phyloP scores from a whole-genome alignment of 176 grass and related monocot species.

The Carex kokanica region DNA sequence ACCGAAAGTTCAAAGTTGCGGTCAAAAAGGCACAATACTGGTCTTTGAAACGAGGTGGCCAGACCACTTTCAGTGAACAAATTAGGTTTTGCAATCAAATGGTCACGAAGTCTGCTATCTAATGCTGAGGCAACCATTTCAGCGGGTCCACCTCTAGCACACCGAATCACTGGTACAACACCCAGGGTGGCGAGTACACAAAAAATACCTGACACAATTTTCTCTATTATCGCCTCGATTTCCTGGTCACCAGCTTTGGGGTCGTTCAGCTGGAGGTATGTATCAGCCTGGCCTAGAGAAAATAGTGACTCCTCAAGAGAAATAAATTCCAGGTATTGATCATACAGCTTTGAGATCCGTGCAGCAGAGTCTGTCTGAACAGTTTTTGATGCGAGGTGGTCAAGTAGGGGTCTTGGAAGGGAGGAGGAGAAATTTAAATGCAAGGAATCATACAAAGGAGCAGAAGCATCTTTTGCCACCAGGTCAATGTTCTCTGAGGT shows the following conservation, averaged over 20 bases:
- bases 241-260: slow-evolving; percentile 64
- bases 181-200: slow-evolving; percentile 65
- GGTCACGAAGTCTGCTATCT: slow-evolving; percentile 62
- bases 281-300: slow-evolving; percentile 68
- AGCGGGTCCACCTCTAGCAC: slow-evolving; percentile 62
- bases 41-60: slow-evolving; percentile 23
- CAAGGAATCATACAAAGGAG: slow-evolving; percentile 76
- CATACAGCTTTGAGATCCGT: slow-evolving; percentile 59
- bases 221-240: slow-evolving; percentile 61
- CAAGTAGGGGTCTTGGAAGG: slow-evolving; percentile 66
- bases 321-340: slow-evolving; percentile 93
- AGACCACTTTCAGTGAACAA: slow-evolving; percentile 59
- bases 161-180: slow-evolving; percentile 76
- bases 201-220: slow-evolving; percentile 66
- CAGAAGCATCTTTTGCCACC: slow-evolving; percentile 62
- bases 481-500: slow-evolving; percentile 69
- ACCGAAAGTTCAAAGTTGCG: slow-evolving; percentile 24
- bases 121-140: slow-evolving; percentile 80
- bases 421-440: slow-evolving; percentile 93
- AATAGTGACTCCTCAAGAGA: slow-evolving; percentile 84
- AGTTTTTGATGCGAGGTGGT: slow-evolving; percentile 55
- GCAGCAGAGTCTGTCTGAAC: slow-evolving; percentile 41
- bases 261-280: slow-evolving; percentile 83
- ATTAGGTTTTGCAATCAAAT: slow-evolving; percentile 76
- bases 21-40: slow-evolving; percentile 21